A percentile compares a stretch with the other conserved stretches of the same genome.
These are phyloP conservation scores for Hymenoscyphus occultus DNA, from an alignment of 2,329 filamentous ascomycete species.

Conservation along the genomic window DNA sequence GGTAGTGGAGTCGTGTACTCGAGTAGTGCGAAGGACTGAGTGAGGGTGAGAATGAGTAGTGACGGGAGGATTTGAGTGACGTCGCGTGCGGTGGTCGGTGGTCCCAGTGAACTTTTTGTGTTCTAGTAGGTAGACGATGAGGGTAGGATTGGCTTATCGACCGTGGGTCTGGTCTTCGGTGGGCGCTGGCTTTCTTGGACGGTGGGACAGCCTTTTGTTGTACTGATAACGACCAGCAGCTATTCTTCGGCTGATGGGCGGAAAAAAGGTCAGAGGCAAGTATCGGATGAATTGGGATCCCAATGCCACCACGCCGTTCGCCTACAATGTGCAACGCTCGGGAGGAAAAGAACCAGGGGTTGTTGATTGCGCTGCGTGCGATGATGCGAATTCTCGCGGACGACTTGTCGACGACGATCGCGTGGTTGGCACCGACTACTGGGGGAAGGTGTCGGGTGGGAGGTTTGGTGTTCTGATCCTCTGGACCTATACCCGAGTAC, in stretches of 20 bases:
- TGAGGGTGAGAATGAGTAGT: conserved; percentile 1
- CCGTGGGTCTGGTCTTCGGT: not conserved
- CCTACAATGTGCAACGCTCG: conserved; percentile 12
- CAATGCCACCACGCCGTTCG: not conserved
- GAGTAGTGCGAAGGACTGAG: not conserved
- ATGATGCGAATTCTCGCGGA: not conserved
- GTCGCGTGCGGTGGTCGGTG: not conserved
- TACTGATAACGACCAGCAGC: conserved; percentile 14
- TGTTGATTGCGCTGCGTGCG: not conserved
- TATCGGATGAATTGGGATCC: conserved; percentile 12
- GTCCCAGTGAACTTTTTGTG: conserved; percentile 1
- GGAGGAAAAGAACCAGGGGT: conserved; percentile 4
- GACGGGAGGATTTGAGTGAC: not conserved
- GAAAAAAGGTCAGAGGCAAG: not conserved
- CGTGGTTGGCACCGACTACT: not conserved
- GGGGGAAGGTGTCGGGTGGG: not conserved
- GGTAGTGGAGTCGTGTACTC: not conserved
- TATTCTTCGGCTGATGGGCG: conserved; percentile 8
- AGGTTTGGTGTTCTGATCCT: not conserved
- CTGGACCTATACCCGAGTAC: not conserved
- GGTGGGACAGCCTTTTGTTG: conserved; percentile 21
- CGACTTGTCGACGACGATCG: conserved; percentile 1
- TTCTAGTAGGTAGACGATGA: conserved; percentile 18
- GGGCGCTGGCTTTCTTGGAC: not conserved
- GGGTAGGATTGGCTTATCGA: conserved; percentile 29